These are phyloP conservation scores for Sonneratia alba DNA, from an alignment of 345 rosid genomes.

Conservation along the genomic window DNA sequence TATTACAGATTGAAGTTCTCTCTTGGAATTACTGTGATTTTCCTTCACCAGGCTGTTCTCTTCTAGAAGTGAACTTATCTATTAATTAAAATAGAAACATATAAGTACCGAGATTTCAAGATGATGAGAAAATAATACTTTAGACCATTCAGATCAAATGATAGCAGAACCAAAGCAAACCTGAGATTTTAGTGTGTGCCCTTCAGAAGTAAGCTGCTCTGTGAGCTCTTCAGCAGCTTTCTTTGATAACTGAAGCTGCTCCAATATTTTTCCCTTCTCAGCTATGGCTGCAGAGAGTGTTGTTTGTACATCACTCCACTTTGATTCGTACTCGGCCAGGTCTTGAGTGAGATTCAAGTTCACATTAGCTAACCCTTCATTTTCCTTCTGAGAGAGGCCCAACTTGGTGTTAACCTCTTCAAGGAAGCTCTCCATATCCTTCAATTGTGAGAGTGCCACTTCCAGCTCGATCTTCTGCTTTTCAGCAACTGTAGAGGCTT, in stretches of 20 bases:
- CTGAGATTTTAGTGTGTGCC: slow-evolving; percentile 63
- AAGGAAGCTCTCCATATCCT: slow-evolving; percentile 46
- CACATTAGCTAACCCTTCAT: slow-evolving; percentile 62
- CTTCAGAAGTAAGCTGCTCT: slow-evolving; percentile 55
- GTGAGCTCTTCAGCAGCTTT: slow-evolving; percentile 50
- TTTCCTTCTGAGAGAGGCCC: slow-evolving; percentile 57
- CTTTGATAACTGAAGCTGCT: slow-evolving; percentile 57
- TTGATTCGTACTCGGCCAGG: slow-evolving; percentile 55
- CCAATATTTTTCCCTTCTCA: slow-evolving; percentile 53
- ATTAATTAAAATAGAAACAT: slow-evolving; percentile 11
- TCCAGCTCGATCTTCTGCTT: slow-evolving; percentile 54
- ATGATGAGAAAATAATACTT: background rate
- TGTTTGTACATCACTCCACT: slow-evolving; percentile 44
- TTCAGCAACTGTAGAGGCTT: slow-evolving; percentile 49
- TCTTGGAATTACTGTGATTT: slow-evolving; percentile 46
- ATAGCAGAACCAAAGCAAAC: slow-evolving; percentile 21
- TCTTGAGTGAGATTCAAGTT: slow-evolving; percentile 72
- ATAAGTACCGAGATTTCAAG: background rate
- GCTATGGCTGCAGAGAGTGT: slow-evolving; percentile 37
- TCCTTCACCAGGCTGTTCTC: slow-evolving; percentile 64
- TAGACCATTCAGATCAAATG: too few species aligned
- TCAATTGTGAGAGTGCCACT: slow-evolving; percentile 44
- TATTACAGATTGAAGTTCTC: slow-evolving; percentile 56
- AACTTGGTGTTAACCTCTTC: slow-evolving; percentile 59
- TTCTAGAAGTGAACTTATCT: slow-evolving; percentile 65